These are phyloP conservation scores for Boletus insuetus DNA, from an alignment of 768 basidiomycete genomes.

Conservation along the genomic window DNA sequence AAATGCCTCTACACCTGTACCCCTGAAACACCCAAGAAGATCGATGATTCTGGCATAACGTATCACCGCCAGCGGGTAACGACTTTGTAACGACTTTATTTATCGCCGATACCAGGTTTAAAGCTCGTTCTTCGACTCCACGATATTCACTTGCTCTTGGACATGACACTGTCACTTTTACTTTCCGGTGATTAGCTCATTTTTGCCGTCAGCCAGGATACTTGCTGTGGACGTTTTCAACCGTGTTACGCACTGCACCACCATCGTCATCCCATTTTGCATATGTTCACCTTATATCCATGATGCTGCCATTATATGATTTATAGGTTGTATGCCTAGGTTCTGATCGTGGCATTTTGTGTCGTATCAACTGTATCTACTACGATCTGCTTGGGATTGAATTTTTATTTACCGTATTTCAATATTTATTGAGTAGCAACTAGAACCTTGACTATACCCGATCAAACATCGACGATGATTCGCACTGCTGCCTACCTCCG, in stretches of 20 bases:
- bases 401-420: not conserved
- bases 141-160: constrained; percentile 7
- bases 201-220: constrained; percentile 10
- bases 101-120: constrained; percentile 9
- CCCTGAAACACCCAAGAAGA: constrained; percentile 19
- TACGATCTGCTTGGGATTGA: not conserved
- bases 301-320: constrained; percentile 9
- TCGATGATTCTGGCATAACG: constrained; percentile 14
- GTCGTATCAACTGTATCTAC: constrained; percentile 15
- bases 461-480: constrained; percentile 1
- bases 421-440: too few relatives aligned
- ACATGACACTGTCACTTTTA: not conserved
- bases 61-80: not conserved
- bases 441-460: not conserved
- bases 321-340: constrained; percentile 25
- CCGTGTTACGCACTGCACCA: constrained; percentile 6
- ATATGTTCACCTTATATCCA: constrained; percentile 16
- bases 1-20: constrained; percentile 39
- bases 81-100: not conserved
- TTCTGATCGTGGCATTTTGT: constrained; percentile 5
- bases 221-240: not conserved
- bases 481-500: not conserved
- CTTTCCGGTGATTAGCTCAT: constrained; percentile 9
- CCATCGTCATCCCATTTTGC: not conserved
- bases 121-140: not conserved